Base-by-base conservation (phyloP, 805 yeast species). In the Wickerhamiella cacticola region DNA sequence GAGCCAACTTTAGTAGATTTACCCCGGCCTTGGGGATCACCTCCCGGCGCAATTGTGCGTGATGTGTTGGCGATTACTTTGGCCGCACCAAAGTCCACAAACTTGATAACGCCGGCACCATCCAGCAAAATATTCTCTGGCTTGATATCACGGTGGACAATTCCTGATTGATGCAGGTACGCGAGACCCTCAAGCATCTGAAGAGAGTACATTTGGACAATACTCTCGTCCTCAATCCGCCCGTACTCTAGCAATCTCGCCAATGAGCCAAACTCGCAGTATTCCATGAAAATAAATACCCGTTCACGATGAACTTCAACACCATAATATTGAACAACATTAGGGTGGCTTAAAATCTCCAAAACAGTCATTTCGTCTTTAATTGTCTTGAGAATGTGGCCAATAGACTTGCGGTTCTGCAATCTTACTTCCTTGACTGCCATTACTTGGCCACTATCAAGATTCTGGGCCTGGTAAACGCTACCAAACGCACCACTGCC, bases 51-150 rank as follows among this genome's bases (percentile, higher is more conserved):
- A 54, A 48, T 52, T 35, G 59, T 64, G 50, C 45, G 62, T 36
- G 52, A 61, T 48, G 52, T 63, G 54, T 65, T 67, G 52, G 74
- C 68, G 55, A 71, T 66, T 9, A 88, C 94, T 64, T 87, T 87
- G 12, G 97, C 96, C 2, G 97, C 96, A 29, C 98, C 98, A 63
- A 92, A 92, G 66, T 92, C 98, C 47, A 89, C 96, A 68, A 83
- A 87, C 64, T 92, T 92, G 59, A 89, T 82, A 13, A 88, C 86
- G 18, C 96, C 96, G 66, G 80, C 79, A 63, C 82, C 94, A 64
- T 89, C 96, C 46, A 89, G 68, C 39, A 89, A 67, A 41, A 89
- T 82, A 59, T 92, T 89, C 56, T 86, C 98, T 0, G 98, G 98
- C 66, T 92, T 92, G 55, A 92, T 83, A 61, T 92, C 98, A 48